Base-by-base conservation (phyloP, 1,284 basidiomycete genomes). In the Ceratobasidium sp. region DNA sequence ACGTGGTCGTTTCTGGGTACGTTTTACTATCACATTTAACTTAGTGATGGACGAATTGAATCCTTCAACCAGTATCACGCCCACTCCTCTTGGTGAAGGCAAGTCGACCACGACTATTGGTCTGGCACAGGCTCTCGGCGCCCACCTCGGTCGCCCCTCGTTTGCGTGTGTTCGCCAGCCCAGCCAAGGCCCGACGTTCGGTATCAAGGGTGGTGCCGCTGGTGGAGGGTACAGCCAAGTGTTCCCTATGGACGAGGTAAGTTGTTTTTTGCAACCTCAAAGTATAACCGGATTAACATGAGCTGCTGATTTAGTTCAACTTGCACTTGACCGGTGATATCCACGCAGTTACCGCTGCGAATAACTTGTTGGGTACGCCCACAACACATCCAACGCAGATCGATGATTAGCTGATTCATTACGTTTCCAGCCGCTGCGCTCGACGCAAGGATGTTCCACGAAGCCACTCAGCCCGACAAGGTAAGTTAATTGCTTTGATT, bases 111-210 rank as follows among this genome's bases (percentile, higher is more conserved):
- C 98, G 1, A 99, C 98, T 19, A 97, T 99, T 78, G 97, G 97
- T 81, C 88, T 99, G 74, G 96, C 96, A 5, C 97, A 99, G 84
- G 97, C 97, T 33, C 89, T 99, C 76, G 96, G 96, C 75, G 97
- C 97, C 62, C 96, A 98, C 82, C 89, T 99, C 47, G 91, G 92
- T 77, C 95, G 97, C 78, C 92, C 94, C 19, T 89, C 96, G 11
- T 99, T 99, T 84, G 98, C 98, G 66, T 98, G 96, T 83, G 97
- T 99, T n/a, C 93, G 97, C 76, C 98, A 99, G 82, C 97, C 97
- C 1, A 97, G 95, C 83, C 97, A 99, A 83, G 97, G 98, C 19
- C 97, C 97, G 36, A 99, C 97, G 0, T 99, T 99, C 81, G 97
- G 98, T 81, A 98, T 99, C 87, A 99, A 99, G 85, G 97, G 97